These are phyloP conservation scores for Fusarium tuaranense DNA, from an alignment of 2,329 filamentous ascomycete species.

Conservation along the genomic window DNA sequence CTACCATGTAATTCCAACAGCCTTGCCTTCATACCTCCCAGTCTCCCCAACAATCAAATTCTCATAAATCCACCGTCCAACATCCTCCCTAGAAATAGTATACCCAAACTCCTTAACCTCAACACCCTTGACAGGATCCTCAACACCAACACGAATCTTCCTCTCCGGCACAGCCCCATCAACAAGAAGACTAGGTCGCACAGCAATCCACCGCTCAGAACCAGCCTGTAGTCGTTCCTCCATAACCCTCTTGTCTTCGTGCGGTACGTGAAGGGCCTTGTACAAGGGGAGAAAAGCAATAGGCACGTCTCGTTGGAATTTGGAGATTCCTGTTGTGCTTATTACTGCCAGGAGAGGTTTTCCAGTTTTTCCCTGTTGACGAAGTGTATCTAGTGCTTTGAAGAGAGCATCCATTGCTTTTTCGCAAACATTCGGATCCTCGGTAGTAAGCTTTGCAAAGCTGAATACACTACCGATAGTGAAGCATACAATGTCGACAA, in stretches of 20 bases:
- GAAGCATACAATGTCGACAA: slow-evolving; percentile 55
- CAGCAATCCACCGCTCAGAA: slow-evolving; percentile 49
- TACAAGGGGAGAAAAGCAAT: slow-evolving; percentile 59
- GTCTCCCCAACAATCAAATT: slow-evolving; percentile 45
- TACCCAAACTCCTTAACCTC: slow-evolving; percentile 56
- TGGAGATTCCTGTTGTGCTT: slow-evolving; percentile 56
- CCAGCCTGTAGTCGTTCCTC: slow-evolving; percentile 48
- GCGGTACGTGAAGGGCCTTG: slow-evolving; percentile 54
- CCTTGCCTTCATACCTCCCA: slow-evolving; percentile 44
- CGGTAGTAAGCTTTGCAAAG: slow-evolving; percentile 43
- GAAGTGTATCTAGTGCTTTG: slow-evolving; percentile 44
- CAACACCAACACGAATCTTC: slow-evolving; percentile 46
- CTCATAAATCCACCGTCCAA: slow-evolving; percentile 56
- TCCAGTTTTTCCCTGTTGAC: slow-evolving; percentile 35
- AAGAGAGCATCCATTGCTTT: slow-evolving; percentile 52
- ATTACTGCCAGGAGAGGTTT: slow-evolving; percentile 52
- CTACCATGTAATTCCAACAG: slow-evolving; percentile 46
- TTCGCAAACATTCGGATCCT: slow-evolving; percentile 56
- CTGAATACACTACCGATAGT: slow-evolving; percentile 52
- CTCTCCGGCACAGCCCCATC: slow-evolving; percentile 38
- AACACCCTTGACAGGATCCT: slow-evolving; percentile 48
- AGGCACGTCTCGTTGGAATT: slow-evolving; percentile 47
- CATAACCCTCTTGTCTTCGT: slow-evolving; percentile 61
- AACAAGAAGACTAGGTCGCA: slow-evolving; percentile 52
- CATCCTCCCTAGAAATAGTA: slow-evolving; percentile 49